Conservation (phyloP, 2,329 filamentous ascomycete genomes). For the Trichophyton verrucosum region DNA sequence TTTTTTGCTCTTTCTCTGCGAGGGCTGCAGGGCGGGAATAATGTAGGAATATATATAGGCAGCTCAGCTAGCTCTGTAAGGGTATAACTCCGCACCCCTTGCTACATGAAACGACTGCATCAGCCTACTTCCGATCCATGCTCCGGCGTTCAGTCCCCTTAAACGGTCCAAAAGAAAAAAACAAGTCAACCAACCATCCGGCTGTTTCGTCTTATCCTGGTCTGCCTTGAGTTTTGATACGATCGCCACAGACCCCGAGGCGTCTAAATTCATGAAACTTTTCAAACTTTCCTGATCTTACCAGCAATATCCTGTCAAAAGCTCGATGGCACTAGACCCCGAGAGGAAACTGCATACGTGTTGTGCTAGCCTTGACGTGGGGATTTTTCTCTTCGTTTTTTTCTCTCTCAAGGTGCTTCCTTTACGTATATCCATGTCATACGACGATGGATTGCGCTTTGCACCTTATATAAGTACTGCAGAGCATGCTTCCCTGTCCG, state of each 20-base stretch:
- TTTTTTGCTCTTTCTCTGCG: background rate
- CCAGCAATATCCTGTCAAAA: background rate
- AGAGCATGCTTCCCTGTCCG: background rate
- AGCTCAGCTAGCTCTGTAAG: no score
- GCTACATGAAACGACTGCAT: background rate
- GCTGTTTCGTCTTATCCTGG: background rate
- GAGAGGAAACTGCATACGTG: background rate
- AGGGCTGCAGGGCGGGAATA: background rate
- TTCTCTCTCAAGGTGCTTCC: background rate
- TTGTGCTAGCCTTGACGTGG: background rate
- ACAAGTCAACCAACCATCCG: background rate
- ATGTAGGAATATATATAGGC: background rate
- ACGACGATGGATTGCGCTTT: no score
- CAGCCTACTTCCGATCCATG: slow-evolving; percentile 1
- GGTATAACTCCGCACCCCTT: background rate
- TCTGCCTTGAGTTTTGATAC: background rate
- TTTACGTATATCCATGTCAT: no score
- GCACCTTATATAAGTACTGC: no score
- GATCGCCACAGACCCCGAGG: background rate
- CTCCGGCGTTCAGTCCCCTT: background rate
- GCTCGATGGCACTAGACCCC: background rate
- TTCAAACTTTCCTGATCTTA: background rate
- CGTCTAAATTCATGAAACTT: background rate
- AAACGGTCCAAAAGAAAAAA: background rate
- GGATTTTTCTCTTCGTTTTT: background rate